Conservation (phyloP, 2,329 filamentous ascomycete genomes). For the Alternaria postmessia region DNA sequence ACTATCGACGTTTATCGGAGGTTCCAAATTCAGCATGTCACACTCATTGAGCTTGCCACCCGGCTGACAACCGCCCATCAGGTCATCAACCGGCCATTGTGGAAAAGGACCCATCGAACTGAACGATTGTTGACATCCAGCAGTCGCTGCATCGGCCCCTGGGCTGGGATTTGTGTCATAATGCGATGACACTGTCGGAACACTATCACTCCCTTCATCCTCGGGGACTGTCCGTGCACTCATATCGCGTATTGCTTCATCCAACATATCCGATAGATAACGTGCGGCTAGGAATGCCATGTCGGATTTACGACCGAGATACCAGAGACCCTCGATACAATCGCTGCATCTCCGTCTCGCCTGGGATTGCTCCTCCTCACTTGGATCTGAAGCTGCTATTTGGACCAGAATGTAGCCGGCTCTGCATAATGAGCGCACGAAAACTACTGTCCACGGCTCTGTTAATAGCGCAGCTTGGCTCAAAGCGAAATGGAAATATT, state of each 20-base stretch:
- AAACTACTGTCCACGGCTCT: conserved; percentile 66
- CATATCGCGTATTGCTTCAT: conserved; percentile 7
- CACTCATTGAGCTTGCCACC: neutral
- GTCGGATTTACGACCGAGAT: conserved; percentile 64
- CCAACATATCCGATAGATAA: conserved; percentile 36
- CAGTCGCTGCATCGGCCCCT: neutral
- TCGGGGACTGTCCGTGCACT: neutral
- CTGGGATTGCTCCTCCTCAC: conserved; percentile 18
- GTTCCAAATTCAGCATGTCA: neutral
- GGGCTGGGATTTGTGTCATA: neutral
- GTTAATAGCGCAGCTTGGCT: conserved; percentile 64
- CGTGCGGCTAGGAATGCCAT: conserved; percentile 54
- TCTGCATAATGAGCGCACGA: conserved; percentile 14
- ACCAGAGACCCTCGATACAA: conserved; percentile 63
- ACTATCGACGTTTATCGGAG: neutral
- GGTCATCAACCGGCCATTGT: neutral
- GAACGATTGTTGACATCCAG: neutral
- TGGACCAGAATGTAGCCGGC: conserved; percentile 12
- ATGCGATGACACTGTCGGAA: neutral
- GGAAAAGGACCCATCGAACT: neutral
- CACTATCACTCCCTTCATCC: neutral
- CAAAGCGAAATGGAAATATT: conserved; percentile 62
- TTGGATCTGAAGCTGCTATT: conserved; percentile 20
- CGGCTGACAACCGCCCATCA: neutral
- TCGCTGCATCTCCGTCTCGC: conserved; percentile 53